Base-by-base conservation (phyloP, 305 asterid genomes). In the Caryopteris hybrid region DNA sequence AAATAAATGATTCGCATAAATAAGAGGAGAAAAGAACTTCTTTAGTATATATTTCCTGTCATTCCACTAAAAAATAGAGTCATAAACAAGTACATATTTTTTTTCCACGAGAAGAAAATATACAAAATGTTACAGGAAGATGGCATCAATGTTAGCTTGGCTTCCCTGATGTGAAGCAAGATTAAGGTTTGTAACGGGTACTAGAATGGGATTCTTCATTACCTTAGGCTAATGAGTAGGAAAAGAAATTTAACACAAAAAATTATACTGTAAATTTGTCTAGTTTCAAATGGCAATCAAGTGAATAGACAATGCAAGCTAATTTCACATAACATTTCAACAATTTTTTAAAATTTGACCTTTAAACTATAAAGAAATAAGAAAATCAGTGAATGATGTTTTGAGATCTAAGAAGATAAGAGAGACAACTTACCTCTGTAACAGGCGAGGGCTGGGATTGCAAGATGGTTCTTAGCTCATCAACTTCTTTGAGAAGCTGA, bases 361-460 rank as follows among this genome's bases (percentile, higher is more conserved):
- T 67, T 33, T 60, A 57, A 38, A 55, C 36, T 64, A 20, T 61
- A 52, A 39, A 54, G 68, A 20, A 57, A 34, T 50, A 12, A 56
- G 50, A 16, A 64, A 60, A 14, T 47, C 52, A 21, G 31, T 8
- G 16, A 53, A 56, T 13, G 17, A 69, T 16, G 20, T 61, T 64
- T 27, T 71, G 64, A 71, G 23, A 70, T 41, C 61, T 61, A 74
- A 62, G 31, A 71, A 63, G 72, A 45, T 52, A 48, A n/a, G 64
- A 65, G 38, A 41, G 58, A 53, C 25, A 46, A 70, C 96, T 84
- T 85, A 82, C 99, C 92, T 87, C 95, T 46, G 72, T 68, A 70
- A 88, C 86, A 66, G 84, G 81, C 69, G 88, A 80, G 66, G 77
- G 78, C 66, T 80, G 87, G 53, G 85, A 79, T 79, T 84, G 86